Base-by-base conservation (phyloP, 2,329 filamentous ascomycete species). In the Westerdykella ornata region DNA sequence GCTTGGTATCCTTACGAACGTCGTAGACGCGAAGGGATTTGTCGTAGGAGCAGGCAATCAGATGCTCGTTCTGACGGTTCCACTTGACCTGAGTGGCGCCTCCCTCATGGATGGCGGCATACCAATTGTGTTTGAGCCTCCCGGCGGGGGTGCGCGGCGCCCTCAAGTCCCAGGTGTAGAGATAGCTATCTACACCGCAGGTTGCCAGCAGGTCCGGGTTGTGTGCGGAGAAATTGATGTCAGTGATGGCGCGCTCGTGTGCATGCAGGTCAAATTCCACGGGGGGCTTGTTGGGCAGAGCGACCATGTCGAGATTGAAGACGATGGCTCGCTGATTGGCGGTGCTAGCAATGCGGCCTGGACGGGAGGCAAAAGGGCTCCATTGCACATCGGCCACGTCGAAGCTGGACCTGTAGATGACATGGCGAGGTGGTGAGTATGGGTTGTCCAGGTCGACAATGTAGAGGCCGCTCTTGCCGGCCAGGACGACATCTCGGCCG, bases 41-140 rank as follows among this genome's bases (percentile, higher is more conserved):
- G 65, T 95, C 88, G 68, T 96, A 90, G 9, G 89, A 88, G 20
- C 89, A 95, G 15, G 90, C 90, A 36, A 96, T 72, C 19, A 95
- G 81, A 59, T 92, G 80, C n/a, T 84, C 75, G 56, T 94, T 81
- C 60, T 90, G 85, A 18, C 89, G 80, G 60, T 89, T 95, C 75
- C 87, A 96, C 67, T 96, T 96, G 49, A 96, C 89, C 62, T 96
- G 90, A 1, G 89, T 94, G 9, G 88, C 89, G 32, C 89, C 89
- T 20, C 88, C 88, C 60, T 88, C 87, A 85, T 88, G 96, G 68
- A 96, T 88, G 46, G 85, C 90, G 42, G 34, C 13, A 29, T 34
- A 37, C 9, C 50, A 43, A 11, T 38, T 36, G 7, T 42, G 44
- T 3, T 31, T 20, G 11, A 26, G n/a, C n/a, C 13, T 17, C 8